Evolutionary conservation across 192 early-diverging fungal genomes (phyloP).

Genomic region (Backusella morwellensis): DNA sequence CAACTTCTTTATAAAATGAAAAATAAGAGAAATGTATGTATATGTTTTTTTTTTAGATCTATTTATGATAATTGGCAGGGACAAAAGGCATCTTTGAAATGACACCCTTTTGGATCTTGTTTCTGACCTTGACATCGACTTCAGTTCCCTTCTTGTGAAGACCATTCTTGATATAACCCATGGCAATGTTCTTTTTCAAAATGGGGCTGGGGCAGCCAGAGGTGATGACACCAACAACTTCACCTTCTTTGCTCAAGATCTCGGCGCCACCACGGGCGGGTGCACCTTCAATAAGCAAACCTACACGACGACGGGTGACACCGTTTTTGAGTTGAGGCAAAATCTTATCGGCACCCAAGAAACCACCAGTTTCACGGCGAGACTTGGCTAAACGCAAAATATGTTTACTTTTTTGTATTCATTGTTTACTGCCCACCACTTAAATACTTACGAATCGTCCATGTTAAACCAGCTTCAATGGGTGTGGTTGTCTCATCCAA

Average conservation of each 20-base stretch:
- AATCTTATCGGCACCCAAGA: constrained; percentile 86
- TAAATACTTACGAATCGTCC: constrained; percentile 79
- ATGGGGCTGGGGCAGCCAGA: constrained; percentile 89
- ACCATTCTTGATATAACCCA: constrained; percentile 92
- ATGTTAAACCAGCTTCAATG: constrained; percentile 89
- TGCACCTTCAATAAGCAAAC: constrained; percentile 88
- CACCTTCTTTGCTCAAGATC: constrained; percentile 63
- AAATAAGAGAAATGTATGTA: not conserved
- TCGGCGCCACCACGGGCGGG: constrained; percentile 82
- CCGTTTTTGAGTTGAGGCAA: constrained; percentile 85
- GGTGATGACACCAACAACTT: constrained; percentile 83
- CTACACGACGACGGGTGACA: constrained; percentile 77
- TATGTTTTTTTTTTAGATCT: constrained; percentile 6
- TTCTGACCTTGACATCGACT: constrained; percentile 88
- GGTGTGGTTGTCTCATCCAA: constrained; percentile 90
- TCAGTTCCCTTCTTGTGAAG: constrained; percentile 92
- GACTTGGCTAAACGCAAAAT: constrained; percentile 59
- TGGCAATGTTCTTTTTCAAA: constrained; percentile 95
- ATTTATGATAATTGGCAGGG: constrained; percentile 74
- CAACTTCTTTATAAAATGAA: not conserved
- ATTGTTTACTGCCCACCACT: not conserved
- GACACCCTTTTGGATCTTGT: constrained; percentile 74
- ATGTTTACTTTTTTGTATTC: not conserved
- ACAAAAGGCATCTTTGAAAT: constrained; percentile 98
- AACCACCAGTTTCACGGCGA: constrained; percentile 85